These are phyloP conservation scores for Aureobasidium sp. DNA, from an alignment of 2,329 filamentous ascomycete species.

Conservation along the genomic window DNA sequence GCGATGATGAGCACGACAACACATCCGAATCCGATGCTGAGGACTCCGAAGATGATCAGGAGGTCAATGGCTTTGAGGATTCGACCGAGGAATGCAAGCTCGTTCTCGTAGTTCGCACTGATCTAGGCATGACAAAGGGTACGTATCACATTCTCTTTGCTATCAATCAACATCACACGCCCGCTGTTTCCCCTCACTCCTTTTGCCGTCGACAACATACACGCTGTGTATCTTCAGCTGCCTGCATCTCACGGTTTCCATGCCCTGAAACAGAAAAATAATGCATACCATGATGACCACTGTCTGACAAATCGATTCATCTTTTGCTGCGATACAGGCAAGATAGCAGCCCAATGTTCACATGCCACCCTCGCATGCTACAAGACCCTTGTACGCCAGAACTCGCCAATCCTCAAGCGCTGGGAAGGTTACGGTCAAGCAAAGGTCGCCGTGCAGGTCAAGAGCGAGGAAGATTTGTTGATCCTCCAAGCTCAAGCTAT, in stretches of 20 bases:
- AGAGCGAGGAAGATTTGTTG: conserved; percentile 71
- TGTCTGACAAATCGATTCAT: neutral
- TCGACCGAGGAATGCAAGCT: conserved; percentile 82
- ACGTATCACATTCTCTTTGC: conserved; percentile 23
- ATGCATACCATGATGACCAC: neutral
- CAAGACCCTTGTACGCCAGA: conserved; percentile 61
- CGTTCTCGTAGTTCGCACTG: conserved; percentile 83
- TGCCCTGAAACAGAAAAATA: conserved; percentile 1
- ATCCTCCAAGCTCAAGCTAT: conserved; percentile 72
- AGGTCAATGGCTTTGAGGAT: conserved; percentile 38
- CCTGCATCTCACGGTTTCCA: neutral
- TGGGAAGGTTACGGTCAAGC: conserved; percentile 86
- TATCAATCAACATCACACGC: conserved; percentile 9
- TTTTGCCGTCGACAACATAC: neutral
- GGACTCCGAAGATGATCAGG: conserved; percentile 35
- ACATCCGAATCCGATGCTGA: conserved; percentile 17
- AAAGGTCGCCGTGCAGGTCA: conserved; percentile 87
- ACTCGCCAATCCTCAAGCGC: conserved; percentile 58
- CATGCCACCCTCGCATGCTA: conserved; percentile 98
- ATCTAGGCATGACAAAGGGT: conserved; percentile 98
- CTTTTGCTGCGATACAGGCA: conserved; percentile 50
- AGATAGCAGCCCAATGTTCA: conserved; percentile 91
- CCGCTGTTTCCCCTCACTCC: neutral
- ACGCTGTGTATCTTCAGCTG: neutral
- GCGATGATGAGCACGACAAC: conserved; percentile 32